Evolutionary conservation across 1,139 yeast genomes (phyloP), one percentile per base, ranked within the genome.

Genomic region (Kodamaea suecica): DNA sequence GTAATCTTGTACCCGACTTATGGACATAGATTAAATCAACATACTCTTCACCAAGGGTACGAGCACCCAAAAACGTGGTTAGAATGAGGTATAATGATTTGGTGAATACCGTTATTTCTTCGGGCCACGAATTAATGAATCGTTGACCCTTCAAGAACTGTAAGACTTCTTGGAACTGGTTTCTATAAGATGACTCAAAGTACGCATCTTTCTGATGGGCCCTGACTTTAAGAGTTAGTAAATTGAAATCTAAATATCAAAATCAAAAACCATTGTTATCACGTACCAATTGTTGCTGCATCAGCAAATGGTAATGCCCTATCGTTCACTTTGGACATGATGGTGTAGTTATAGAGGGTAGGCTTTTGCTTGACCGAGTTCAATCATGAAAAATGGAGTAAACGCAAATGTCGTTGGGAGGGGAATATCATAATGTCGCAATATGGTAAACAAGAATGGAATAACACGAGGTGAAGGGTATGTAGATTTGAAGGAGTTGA

Each of bases 31-130:
- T 65, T 39, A 90, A 64, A 57, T 90, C 96, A 12, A 90, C 92
- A 56, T 90, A 90, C 58, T 92, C 97, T 55, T 90, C 97, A 0
- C 98, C 98, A 23, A 90, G 63, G 0, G 97, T 90, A 38, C 94
- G 68, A 4, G 86, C 78, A 0, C 94, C 92, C 4, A 77, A 43
- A 11, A 84, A 57, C 0, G 96, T 87, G 0, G 97, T 90, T 25
- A 86, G 61, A 2, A 70, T 63, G 17, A 86, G 64, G 50, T 90
- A 88, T 1, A 80, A 35, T 2, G 81, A 60, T 37, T 80, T 76
- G 4, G 84, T 76, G 2, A 66, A 57, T 0, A 78, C 71, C 1
- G 80, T 64, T 17, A 88, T 67, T 47, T 83, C 87, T 33, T 76
- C 72, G 1, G 84, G 77, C 48, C 80, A 74, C 4, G 73, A 63